phyloP scores from a whole-genome alignment of 148 eudicot genomes.

The Camellia granthamiana region DNA sequence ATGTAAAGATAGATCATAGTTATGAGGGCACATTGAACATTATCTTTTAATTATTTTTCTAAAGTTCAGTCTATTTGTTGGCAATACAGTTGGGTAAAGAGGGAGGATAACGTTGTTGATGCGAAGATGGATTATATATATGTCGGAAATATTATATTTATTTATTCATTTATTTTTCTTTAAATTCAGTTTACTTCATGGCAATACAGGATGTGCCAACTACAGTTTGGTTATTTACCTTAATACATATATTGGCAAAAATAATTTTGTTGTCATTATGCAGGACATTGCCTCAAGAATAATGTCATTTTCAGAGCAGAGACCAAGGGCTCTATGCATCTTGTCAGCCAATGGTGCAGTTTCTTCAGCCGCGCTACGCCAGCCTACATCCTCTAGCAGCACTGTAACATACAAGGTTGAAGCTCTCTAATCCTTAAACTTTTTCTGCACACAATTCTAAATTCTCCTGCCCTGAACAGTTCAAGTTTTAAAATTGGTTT shows the following conservation, averaged over 20 bases:
- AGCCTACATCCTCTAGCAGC: conserved; percentile 48
- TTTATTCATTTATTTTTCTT: neutral
- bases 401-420: conserved; percentile 72
- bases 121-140: no score
- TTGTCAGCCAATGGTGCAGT: conserved; percentile 83
- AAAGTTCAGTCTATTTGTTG: no score
- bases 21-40: no score
- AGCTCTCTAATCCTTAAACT: neutral
- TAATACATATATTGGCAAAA: neutral
- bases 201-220: neutral
- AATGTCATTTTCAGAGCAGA: conserved; percentile 73
- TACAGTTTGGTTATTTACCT: neutral
- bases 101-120: no score
- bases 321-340: conserved; percentile 82
- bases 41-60: no score
- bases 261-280: conserved; percentile 4
- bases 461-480: neutral
- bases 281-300: conserved; percentile 84
- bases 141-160: no score
- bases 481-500: neutral
- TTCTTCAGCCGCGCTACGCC: conserved; percentile 70
- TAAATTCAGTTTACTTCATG: neutral
- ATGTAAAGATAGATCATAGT: no score
- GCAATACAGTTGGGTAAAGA: no score
- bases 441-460: neutral